Percentiles rank a stretch among this genome's conserved stretches.
phyloP scores from a whole-genome alignment of 768 basidiomycete genomes.

The Jaapia argillacea region DNA sequence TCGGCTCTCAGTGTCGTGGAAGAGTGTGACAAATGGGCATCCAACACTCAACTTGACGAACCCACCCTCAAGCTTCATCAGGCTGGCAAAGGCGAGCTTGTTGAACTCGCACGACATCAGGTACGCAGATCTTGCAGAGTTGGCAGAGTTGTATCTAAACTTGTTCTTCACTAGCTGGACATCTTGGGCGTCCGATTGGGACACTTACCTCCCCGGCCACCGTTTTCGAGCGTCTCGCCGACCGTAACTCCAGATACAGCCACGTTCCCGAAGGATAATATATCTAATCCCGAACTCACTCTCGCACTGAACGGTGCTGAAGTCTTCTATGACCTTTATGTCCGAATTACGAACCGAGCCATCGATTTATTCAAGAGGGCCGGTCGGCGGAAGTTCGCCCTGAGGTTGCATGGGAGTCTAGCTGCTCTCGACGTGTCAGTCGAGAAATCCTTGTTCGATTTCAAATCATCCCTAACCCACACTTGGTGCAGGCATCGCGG shows the following conservation, averaged over 20 bases:
- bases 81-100: conserved; percentile 80
- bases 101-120: conserved; percentile 84
- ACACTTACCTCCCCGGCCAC: conserved; percentile 61
- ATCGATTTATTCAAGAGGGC: conserved; percentile 79
- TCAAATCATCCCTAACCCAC: background rate
- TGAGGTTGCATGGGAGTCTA: conserved; percentile 76
- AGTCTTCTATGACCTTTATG: conserved; percentile 72
- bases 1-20: conserved; percentile 79
- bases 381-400: conserved; percentile 77
- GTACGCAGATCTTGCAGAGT: conserved; percentile 30
- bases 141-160: too few relatives aligned
- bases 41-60: conserved; percentile 36
- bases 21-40: conserved; percentile 66
- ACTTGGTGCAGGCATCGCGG: conserved; percentile 49
- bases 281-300: conserved; percentile 55
- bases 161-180: conserved; percentile 67
- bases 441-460: background rate
- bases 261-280: conserved; percentile 14
- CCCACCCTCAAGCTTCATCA: conserved; percentile 40
- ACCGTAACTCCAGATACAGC: conserved; percentile 10
- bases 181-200: conserved; percentile 66
- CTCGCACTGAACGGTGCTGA: conserved; percentile 44
- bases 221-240: conserved; percentile 53
- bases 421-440: conserved; percentile 86
- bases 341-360: conserved; percentile 64